These are phyloP conservation scores for Penicillium waksmanii DNA, from an alignment of 495 filamentous ascomycete genomes.

Conservation along the genomic window DNA sequence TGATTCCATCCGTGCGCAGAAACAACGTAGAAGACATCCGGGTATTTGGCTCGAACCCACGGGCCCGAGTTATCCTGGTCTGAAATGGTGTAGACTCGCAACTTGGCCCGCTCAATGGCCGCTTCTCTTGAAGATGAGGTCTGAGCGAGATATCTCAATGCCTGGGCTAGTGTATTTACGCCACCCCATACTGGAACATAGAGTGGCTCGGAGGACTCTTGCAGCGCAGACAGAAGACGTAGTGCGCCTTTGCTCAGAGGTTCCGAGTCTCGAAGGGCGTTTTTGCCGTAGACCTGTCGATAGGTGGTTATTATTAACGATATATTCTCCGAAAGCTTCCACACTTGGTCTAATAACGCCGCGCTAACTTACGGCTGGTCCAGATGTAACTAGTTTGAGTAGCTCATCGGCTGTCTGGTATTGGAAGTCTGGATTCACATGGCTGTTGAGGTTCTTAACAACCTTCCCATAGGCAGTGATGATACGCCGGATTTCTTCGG, in stretches of 20 bases:
- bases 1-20: constrained; percentile 48
- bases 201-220: constrained; percentile 3
- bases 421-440: constrained; percentile 36
- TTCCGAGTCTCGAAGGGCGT: neutral
- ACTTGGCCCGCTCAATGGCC: constrained; percentile 28
- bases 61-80: constrained; percentile 51
- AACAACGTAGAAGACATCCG: constrained; percentile 46
- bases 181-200: constrained; percentile 43
- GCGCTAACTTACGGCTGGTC: constrained; percentile 21
- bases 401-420: constrained; percentile 41
- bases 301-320: neutral
- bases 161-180: constrained; percentile 47
- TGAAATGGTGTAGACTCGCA: constrained; percentile 50
- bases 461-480: constrained; percentile 44
- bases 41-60: constrained; percentile 48
- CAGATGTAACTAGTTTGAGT: constrained; percentile 31
- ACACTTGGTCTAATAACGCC: neutral
- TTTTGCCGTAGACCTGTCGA: constrained; percentile 2
- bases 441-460: constrained; percentile 44
- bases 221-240: neutral
- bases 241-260: neutral
- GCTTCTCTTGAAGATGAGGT: constrained; percentile 16
- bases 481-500: constrained; percentile 44
- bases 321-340: neutral
- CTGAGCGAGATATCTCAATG: constrained; percentile 33